These are phyloP conservation scores for Candida ficus DNA, from an alignment of 805 yeast species.

Conservation along the genomic window DNA sequence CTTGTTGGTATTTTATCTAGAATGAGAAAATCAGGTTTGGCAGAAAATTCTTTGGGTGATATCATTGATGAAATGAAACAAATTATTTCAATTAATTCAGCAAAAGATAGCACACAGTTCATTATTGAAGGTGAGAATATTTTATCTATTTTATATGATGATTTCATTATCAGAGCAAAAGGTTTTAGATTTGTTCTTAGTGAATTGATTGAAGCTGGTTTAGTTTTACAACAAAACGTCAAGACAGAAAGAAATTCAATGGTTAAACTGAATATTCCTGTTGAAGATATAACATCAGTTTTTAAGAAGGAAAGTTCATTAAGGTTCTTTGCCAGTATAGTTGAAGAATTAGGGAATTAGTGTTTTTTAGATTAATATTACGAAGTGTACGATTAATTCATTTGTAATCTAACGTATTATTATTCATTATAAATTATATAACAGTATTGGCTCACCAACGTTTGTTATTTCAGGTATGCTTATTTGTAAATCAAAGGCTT, in stretches of 20 bases:
- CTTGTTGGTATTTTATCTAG: constrained; percentile 63
- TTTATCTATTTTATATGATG: constrained; percentile 30
- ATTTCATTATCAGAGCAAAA: constrained; percentile 42
- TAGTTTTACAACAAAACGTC: constrained; percentile 57
- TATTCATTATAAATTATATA: constrained; percentile 37
- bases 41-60: constrained; percentile 71
- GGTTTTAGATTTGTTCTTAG: constrained; percentile 57
- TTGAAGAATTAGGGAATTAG: neutral
- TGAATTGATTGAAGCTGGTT: constrained; percentile 76
- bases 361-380: neutral
- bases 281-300: constrained; percentile 60
- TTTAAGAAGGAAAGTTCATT: constrained; percentile 52
- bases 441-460: constrained; percentile 86
- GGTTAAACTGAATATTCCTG: constrained; percentile 62
- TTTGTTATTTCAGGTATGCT: constrained; percentile 72
- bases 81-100: constrained; percentile 37
- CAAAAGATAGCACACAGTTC: constrained; percentile 23
- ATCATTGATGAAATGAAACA: constrained; percentile 70
- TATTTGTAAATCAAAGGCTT: constrained; percentile 81
- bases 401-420: neutral
- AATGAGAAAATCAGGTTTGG: constrained; percentile 60
- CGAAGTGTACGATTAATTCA: neutral
- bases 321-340: constrained; percentile 13
- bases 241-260: constrained; percentile 63
- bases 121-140: constrained; percentile 28